A percentile compares a stretch with the other conserved stretches of the same genome.
Evolutionary conservation across 768 basidiomycete species (phyloP).

Genomic region (Hericium coralloides): DNA sequence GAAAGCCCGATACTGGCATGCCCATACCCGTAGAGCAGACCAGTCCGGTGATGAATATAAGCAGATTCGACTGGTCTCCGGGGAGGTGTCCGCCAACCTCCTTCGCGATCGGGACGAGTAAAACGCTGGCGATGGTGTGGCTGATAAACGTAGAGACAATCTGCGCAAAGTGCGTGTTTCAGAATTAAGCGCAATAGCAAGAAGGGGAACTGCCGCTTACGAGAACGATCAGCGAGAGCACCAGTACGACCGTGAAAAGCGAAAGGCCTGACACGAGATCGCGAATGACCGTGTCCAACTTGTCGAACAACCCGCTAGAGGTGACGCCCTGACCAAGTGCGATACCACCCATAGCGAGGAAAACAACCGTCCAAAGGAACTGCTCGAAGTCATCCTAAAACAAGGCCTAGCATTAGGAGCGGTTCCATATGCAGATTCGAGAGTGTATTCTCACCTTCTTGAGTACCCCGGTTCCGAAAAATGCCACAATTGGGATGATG

Average conservation of each 20-base stretch:
- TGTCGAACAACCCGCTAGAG: slow-evolving; percentile 78
- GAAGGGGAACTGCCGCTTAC: slow-evolving; percentile 12
- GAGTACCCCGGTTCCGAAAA: slow-evolving; percentile 88
- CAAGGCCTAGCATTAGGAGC: neutral
- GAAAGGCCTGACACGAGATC: slow-evolving; percentile 49
- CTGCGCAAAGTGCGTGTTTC: slow-evolving; percentile 24
- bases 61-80: slow-evolving; percentile 63
- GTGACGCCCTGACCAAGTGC: slow-evolving; percentile 91
- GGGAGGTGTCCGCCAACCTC: slow-evolving; percentile 75
- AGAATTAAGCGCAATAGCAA: neutral
- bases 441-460: slow-evolving; percentile 60
- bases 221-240: slow-evolving; percentile 26
- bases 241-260: slow-evolving; percentile 68
- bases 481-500: slow-evolving; percentile 83
- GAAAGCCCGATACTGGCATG: slow-evolving; percentile 98
- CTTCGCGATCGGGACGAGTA: slow-evolving; percentile 94
- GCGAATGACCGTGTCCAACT: slow-evolving; percentile 59
- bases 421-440: neutral
- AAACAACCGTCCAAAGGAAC: slow-evolving; percentile 91
- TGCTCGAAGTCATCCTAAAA: slow-evolving; percentile 88
- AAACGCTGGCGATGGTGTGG: slow-evolving; percentile 92
- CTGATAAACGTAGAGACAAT: slow-evolving; percentile 93
- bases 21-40: slow-evolving; percentile 97
- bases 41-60: slow-evolving; percentile 89
- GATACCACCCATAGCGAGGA: slow-evolving; percentile 97